Percentiles rank a stretch among this genome's conserved stretches.
Evolutionary conservation across 2,329 filamentous ascomycete species (phyloP).

Genomic region (Zymoseptoria crescenta): DNA sequence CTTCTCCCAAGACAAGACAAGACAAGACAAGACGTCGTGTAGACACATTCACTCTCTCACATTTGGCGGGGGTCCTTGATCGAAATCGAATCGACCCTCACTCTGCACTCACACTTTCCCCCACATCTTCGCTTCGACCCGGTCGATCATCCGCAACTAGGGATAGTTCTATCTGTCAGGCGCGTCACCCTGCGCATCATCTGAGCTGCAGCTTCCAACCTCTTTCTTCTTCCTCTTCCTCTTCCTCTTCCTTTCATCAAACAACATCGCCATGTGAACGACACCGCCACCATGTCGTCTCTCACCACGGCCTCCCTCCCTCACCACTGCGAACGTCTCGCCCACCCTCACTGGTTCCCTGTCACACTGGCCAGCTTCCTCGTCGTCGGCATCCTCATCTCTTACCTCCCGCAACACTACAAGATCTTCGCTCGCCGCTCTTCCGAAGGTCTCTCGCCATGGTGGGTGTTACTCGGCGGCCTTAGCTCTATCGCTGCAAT

Average conservation of each 20-base stretch:
- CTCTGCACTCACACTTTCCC: background rate
- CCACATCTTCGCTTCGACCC: background rate
- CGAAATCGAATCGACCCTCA: background rate
- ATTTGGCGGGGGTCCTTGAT: background rate
- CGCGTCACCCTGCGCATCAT: background rate
- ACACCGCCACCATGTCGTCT: conserved; percentile 7
- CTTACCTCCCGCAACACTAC: conserved; percentile 89
- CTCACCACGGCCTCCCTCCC: conserved; percentile 1
- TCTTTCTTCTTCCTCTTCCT: background rate
- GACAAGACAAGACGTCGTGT: background rate
- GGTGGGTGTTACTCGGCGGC: conserved; percentile 88
- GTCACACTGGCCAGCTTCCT: conserved; percentile 48
- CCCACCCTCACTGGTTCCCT: conserved; percentile 22
- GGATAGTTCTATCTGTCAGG: no score
- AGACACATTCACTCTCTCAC: background rate
- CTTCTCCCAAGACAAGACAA: background rate
- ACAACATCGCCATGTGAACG: background rate
- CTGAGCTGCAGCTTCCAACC: background rate
- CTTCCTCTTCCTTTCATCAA: background rate
- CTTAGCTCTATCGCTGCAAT: conserved; percentile 80
- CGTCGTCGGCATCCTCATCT: conserved; percentile 78
- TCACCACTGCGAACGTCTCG: conserved; percentile 22
- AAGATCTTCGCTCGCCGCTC: conserved; percentile 80
- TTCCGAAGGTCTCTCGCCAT: conserved; percentile 90
- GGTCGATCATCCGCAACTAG: background rate